Conservation (phyloP, 78 protist species). For the Tieghemostelium lacteum region DNA sequence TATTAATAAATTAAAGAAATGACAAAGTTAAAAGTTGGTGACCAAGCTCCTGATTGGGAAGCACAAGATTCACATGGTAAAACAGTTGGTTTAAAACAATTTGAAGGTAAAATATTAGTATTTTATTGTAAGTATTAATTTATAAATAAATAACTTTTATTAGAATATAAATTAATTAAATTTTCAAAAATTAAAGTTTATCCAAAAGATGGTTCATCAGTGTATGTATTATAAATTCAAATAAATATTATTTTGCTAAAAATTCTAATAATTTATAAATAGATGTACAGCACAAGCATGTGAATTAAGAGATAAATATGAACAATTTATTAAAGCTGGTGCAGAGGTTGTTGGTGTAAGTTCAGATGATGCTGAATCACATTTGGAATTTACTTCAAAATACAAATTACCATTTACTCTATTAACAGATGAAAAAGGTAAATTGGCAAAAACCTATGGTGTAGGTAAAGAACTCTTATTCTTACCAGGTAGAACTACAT, state of each 20-base stretch:
- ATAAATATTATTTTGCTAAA: not conserved
- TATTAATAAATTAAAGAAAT: conserved; percentile 1
- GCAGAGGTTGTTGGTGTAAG: not conserved
- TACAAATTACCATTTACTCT: not conserved
- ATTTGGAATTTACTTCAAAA: not conserved
- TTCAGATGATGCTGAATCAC: not conserved
- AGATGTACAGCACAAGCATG: not conserved
- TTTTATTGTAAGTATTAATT: no score
- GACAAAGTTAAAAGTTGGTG: conserved; percentile 64
- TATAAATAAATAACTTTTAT: no score
- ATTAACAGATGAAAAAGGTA: not conserved
- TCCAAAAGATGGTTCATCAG: not conserved
- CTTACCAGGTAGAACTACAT: not conserved
- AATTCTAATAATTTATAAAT: not conserved
- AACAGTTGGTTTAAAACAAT: not conserved
- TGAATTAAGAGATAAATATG: not conserved
- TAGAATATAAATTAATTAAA: no score
- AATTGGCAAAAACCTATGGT: not conserved
- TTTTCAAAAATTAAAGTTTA: no score
- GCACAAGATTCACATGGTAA: conserved; percentile 22
- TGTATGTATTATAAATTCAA: not conserved
- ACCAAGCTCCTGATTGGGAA: conserved; percentile 57
- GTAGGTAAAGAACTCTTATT: not conserved
- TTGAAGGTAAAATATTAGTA: conserved; percentile 31
- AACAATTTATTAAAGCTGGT: not conserved